Percentiles rank a stretch among this genome's conserved stretches.
Conservation (phyloP, 1,284 basidiomycete genomes). For the Sparassis latifolia region DNA sequence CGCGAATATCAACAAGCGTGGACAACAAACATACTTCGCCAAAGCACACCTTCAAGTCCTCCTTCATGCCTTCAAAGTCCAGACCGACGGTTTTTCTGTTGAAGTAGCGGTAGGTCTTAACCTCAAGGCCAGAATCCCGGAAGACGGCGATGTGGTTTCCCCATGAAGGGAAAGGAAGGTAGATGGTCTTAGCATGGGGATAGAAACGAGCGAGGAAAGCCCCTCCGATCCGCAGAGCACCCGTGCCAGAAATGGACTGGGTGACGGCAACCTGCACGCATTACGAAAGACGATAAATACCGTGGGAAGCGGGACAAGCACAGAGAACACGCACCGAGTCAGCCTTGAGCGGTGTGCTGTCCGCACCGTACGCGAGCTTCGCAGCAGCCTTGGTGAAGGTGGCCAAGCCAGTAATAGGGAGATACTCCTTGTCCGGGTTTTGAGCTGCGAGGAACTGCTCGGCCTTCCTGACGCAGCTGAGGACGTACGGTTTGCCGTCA, state of each 20-base stretch:
- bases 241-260: slow-evolving; percentile 97
- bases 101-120: slow-evolving; percentile 92
- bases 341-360: slow-evolving; percentile 70
- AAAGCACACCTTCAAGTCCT: slow-evolving; percentile 64
- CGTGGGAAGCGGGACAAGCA: slow-evolving; percentile 5
- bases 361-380: slow-evolving; percentile 87
- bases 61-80: slow-evolving; percentile 89
- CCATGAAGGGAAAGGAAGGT: slow-evolving; percentile 94
- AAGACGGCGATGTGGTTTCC: slow-evolving; percentile 91
- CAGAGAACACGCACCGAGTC: slow-evolving; percentile 55
- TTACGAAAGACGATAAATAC: background rate
- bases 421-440: slow-evolving; percentile 93
- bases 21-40: background rate
- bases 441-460: slow-evolving; percentile 67
- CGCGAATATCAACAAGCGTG: background rate
- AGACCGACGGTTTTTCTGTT: slow-evolving; percentile 92
- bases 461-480: slow-evolving; percentile 91
- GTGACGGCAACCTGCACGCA: slow-evolving; percentile 75
- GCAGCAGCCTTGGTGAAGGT: slow-evolving; percentile 89
- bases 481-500: slow-evolving; percentile 92
- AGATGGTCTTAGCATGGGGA: slow-evolving; percentile 84
- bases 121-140: slow-evolving; percentile 90
- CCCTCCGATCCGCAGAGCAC: slow-evolving; percentile 94
- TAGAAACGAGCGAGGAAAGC: slow-evolving; percentile 92
- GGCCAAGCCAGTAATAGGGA: slow-evolving; percentile 90